These are phyloP conservation scores for Voacanga thouarsii DNA, from an alignment of 257 asterid species.

Conservation along the genomic window DNA sequence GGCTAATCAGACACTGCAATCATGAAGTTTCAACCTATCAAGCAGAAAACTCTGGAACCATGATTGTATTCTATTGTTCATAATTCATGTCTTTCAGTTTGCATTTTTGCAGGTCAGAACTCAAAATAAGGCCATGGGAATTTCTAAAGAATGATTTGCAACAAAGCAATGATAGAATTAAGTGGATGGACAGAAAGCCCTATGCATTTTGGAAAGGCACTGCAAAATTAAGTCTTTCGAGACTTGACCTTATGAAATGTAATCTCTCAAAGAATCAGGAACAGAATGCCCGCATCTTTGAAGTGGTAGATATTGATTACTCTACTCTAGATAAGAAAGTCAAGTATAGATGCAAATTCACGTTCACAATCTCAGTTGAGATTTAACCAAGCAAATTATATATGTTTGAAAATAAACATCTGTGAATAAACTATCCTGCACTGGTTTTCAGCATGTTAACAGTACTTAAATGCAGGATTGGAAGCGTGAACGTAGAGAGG, in stretches of 20 bases:
- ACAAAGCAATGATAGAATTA: slow-evolving; percentile 42
- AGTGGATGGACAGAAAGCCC: slow-evolving; percentile 72
- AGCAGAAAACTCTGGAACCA: not conserved
- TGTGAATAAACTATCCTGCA: not conserved
- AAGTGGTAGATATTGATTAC: slow-evolving; percentile 38
- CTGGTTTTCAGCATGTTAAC: not conserved
- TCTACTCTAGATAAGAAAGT: not conserved
- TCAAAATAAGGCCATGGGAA: slow-evolving; percentile 79
- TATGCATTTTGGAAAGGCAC: slow-evolving; percentile 92
- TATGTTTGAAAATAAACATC: not conserved
- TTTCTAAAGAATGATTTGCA: slow-evolving; percentile 51
- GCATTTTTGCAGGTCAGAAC: slow-evolving; percentile 68
- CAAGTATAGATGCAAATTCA: slow-evolving; percentile 9
- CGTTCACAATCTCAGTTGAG: not conserved
- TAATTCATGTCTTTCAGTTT: not conserved
- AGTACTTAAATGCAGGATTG: slow-evolving; percentile 50
- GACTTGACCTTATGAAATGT: slow-evolving; percentile 50
- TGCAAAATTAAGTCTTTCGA: slow-evolving; percentile 29
- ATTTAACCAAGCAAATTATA: not conserved
- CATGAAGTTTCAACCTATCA: not conserved
- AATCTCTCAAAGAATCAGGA: slow-evolving; percentile 46
- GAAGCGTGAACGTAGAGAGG: slow-evolving; percentile 47
- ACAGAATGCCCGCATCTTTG: slow-evolving; percentile 54
- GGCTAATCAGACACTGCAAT: not conserved
- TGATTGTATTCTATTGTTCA: not conserved